Conservation (phyloP, 2,329 filamentous ascomycete species). For the Colletotrichum tropicicola region DNA sequence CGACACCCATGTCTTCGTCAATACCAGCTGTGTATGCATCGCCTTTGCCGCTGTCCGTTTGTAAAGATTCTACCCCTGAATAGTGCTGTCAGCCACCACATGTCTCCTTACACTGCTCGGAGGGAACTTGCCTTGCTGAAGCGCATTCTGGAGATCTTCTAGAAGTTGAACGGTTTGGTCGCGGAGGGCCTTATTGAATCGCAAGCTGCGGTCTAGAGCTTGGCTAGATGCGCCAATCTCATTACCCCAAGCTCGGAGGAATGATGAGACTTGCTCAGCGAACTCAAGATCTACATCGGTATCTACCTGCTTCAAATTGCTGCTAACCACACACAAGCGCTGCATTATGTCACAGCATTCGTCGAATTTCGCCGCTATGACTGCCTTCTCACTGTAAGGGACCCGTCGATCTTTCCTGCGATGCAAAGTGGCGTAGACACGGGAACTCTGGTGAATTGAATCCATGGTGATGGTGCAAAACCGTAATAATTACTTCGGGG, state of each 20-base stretch:
- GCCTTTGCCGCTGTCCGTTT: neutral
- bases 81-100: neutral
- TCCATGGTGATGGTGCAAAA: neutral
- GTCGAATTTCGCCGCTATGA: conserved; percentile 9
- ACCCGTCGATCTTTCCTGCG: neutral
- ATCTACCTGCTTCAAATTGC: neutral
- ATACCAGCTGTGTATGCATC: neutral
- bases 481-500: too few relatives aligned
- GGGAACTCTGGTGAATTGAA: neutral
- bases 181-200: neutral
- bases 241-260: neutral
- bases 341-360: neutral
- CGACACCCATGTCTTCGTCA: neutral
- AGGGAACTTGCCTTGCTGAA: neutral
- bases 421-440: neutral
- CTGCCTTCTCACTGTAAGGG: neutral
- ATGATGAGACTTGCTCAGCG: neutral
- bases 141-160: neutral
- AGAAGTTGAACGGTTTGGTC: neutral
- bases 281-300: neutral
- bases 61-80: neutral
- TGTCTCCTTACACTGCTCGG: too few relatives aligned
- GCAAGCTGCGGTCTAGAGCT: conserved; percentile 1
- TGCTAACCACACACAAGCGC: neutral
- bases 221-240: conserved; percentile 1